Evolutionary conservation across 2,329 filamentous ascomycete species (phyloP).

Genomic region (Aspergillus phoenicis): DNA sequence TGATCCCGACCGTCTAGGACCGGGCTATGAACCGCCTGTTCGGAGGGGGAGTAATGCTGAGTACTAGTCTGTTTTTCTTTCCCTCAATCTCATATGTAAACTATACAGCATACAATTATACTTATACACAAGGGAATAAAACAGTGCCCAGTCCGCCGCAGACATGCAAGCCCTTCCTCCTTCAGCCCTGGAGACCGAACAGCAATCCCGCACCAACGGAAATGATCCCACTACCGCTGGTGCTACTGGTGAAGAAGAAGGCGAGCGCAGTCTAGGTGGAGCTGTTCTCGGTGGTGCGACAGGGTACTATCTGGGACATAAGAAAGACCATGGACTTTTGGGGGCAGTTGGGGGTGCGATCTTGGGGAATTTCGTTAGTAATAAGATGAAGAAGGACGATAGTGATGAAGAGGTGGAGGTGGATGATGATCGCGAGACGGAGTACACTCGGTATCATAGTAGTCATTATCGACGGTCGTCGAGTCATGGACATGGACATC

Average conservation of each 20-base stretch:
- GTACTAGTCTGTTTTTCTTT: constrained; percentile 20
- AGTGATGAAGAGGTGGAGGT: constrained; percentile 31
- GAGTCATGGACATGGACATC: constrained; percentile 23
- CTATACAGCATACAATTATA: too few species aligned
- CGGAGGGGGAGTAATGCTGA: constrained; percentile 23
- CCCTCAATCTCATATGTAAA: neutral
- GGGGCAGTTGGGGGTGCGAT: constrained; percentile 62
- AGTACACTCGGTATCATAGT: constrained; percentile 22
- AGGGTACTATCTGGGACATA: constrained; percentile 59
- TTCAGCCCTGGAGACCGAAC: neutral
- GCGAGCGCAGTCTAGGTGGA: constrained; percentile 60
- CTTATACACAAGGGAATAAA: neutral
- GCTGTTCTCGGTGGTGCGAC: constrained; percentile 60
- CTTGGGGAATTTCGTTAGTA: constrained; percentile 57
- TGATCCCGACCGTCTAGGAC: constrained; percentile 12
- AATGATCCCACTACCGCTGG: too few species aligned
- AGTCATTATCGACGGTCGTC: constrained; percentile 1
- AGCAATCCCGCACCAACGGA: neutral
- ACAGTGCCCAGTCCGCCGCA: neutral
- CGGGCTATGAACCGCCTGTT: constrained; percentile 9
- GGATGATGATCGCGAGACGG: constrained; percentile 16
- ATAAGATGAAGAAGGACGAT: constrained; percentile 52
- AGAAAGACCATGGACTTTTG: constrained; percentile 59
- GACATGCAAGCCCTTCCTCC: neutral
- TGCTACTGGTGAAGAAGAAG: constrained; percentile 43